phyloP scores from a whole-genome alignment of 306 rosid species.

The Lathyrus sativus region DNA sequence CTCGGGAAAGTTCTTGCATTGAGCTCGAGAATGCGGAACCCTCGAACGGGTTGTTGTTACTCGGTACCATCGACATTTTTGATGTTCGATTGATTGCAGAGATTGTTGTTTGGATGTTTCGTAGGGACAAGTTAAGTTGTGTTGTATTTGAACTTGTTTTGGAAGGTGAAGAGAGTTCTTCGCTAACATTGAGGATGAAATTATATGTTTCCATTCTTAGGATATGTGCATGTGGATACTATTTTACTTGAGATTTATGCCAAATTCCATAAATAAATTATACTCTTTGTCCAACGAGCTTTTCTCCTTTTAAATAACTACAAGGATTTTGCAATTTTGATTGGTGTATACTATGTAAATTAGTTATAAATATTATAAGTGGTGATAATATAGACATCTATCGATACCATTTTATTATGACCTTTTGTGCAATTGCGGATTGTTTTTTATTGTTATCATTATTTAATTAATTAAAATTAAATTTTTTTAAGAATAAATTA shows the following conservation, averaged over 20 bases:
- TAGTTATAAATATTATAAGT: too few species aligned
- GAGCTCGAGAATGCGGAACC: slow-evolving; percentile 14
- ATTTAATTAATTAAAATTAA: too few species aligned
- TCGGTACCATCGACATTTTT: slow-evolving; percentile 41
- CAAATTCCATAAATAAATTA: not conserved
- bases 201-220: not conserved
- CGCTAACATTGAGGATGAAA: slow-evolving; percentile 10
- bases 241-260: not conserved
- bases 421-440: too few species aligned
- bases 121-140: not conserved
- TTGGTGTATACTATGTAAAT: too few species aligned
- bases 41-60: slow-evolving; percentile 20
- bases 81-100: not conserved
- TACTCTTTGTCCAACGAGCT: too few species aligned
- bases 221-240: not conserved
- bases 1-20: slow-evolving; percentile 5
- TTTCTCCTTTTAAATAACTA: too few species aligned
- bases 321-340: too few species aligned
- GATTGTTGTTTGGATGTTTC: not conserved
- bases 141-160: not conserved
- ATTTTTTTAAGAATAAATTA: too few species aligned
- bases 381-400: too few species aligned
- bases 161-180: slow-evolving; percentile 37
- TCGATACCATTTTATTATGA: too few species aligned
- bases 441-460: too few species aligned